A percentile compares a stretch with the other conserved stretches of the same genome.
Evolutionary conservation across 1,139 yeast genomes (phyloP).

Genomic region (Saccharomyces hybrid): DNA sequence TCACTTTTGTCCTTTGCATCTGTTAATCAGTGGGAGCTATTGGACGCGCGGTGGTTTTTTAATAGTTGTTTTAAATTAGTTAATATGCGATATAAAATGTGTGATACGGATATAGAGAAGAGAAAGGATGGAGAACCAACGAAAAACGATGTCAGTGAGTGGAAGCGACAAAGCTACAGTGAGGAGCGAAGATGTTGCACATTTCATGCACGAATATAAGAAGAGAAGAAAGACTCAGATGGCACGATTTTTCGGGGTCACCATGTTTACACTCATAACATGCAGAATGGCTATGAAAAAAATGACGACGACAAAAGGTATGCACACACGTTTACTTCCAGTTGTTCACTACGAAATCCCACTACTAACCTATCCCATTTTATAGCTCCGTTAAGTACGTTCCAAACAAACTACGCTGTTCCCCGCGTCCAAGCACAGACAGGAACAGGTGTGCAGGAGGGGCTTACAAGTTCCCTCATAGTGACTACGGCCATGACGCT

Average conservation of each 20-base stretch:
- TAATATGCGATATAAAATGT: neutral
- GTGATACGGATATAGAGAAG: no score
- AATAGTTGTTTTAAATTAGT: neutral
- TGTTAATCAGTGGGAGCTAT: neutral
- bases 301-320: constrained; percentile 61
- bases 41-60: neutral
- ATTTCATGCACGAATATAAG: constrained; percentile 28
- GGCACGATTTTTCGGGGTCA: constrained; percentile 63
- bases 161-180: neutral
- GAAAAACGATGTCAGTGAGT: neutral
- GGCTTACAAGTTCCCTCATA: neutral
- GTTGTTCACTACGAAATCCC: neutral
- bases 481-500: constrained; percentile 58
- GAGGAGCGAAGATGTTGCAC: neutral
- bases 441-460: neutral
- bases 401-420: neutral
- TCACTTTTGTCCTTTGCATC: neutral
- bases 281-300: constrained; percentile 71
- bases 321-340: constrained; percentile 15
- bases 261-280: constrained; percentile 62
- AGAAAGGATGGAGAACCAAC: neutral
- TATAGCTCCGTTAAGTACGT: neutral
- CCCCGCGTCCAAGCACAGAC: constrained; percentile 43
- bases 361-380: neutral
- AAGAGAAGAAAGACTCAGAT: constrained; percentile 63